phyloP scores from a whole-genome alignment of 75 land plant species.

The Gnetum montanum region DNA sequence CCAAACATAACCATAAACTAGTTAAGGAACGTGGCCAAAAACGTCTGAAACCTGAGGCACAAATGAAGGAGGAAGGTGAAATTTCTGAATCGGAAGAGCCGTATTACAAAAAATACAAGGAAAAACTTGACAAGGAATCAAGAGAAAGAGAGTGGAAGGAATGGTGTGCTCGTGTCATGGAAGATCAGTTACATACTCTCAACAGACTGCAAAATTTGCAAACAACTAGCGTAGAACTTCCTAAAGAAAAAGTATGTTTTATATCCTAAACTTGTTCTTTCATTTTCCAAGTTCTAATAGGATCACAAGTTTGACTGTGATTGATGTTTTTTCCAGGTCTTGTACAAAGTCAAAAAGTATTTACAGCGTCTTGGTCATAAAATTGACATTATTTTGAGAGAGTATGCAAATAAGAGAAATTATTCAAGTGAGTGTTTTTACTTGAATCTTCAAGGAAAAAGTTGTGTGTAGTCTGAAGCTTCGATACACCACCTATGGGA shows the following conservation, averaged over 20 bases:
- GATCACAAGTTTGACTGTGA: neutral
- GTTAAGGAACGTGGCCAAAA: constrained; percentile 29
- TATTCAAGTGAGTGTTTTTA: constrained; percentile 55
- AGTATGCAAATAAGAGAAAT: constrained; percentile 55
- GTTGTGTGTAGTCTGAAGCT: neutral
- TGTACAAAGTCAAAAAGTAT: constrained; percentile 76
- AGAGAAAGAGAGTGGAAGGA: constrained; percentile 90
- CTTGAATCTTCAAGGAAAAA: no score
- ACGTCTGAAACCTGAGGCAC: constrained; percentile 47
- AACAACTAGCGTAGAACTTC: constrained; percentile 66
- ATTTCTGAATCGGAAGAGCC: constrained; percentile 77
- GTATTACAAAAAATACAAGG: constrained; percentile 58
- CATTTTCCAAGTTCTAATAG: neutral
- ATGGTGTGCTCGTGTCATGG: constrained; percentile 91
- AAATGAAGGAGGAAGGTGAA: constrained; percentile 93
- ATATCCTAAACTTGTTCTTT: neutral
- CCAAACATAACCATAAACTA: constrained; percentile 12
- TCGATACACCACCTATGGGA: neutral
- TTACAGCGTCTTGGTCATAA: constrained; percentile 74
- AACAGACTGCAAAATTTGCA: constrained; percentile 76
- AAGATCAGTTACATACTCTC: constrained; percentile 61
- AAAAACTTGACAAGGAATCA: constrained; percentile 27
- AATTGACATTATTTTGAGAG: constrained; percentile 72
- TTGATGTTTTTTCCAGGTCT: constrained; percentile 53
- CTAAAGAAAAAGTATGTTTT: constrained; percentile 80